Evolutionary conservation across 192 early-diverging fungal species (phyloP).

Genomic region (Rhizophagus prolifer): DNA sequence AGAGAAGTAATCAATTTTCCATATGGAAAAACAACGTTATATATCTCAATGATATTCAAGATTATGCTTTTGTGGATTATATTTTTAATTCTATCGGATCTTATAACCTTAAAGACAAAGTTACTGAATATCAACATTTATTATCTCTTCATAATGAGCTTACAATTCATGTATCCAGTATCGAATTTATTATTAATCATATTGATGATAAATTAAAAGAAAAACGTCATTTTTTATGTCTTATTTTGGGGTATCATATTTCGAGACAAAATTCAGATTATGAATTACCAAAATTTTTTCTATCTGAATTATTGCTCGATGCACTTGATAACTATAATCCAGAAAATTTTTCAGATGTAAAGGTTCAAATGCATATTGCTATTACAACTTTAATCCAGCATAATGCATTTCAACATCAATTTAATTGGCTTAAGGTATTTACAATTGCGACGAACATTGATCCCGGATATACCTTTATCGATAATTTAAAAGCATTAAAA

Average conservation of each 20-base stretch:
- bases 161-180: neutral
- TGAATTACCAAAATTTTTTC: neutral
- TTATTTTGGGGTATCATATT: neutral
- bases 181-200: neutral
- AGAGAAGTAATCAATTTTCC: neutral
- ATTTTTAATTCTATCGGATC: neutral
- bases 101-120: neutral
- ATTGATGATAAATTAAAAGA: neutral
- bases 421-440: slow-evolving; percentile 4
- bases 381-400: neutral
- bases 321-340: neutral
- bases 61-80: neutral
- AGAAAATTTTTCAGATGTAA: neutral
- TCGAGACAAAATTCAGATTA: too few species aligned
- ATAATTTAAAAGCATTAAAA: neutral
- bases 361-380: neutral
- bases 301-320: neutral
- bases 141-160: neutral
- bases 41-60: neutral
- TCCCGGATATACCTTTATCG: neutral
- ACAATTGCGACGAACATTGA: neutral
- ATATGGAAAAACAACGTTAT: neutral
- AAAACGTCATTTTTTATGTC: neutral
- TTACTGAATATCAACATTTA: neutral
- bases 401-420: neutral